Evolutionary conservation across 257 asterid species (phyloP).

Genomic region (Solanum paucissectum): DNA sequence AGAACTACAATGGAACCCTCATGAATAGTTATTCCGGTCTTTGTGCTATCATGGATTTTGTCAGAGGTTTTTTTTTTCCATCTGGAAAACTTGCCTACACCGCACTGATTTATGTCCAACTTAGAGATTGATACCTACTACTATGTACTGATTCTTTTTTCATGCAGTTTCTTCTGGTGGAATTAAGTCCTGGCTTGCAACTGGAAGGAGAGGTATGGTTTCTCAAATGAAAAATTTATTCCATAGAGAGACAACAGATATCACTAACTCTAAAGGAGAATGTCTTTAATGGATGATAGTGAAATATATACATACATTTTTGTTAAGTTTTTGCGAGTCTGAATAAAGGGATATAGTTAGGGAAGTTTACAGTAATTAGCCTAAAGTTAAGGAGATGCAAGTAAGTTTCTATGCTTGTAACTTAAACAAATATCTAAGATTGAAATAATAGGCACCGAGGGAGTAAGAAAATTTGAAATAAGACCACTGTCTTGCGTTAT

Average conservation of each 20-base stretch:
- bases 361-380: background rate
- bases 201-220: conserved; percentile 55
- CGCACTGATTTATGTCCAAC: background rate
- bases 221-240: background rate
- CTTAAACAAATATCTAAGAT: background rate
- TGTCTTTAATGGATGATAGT: background rate
- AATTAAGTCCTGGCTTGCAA: conserved; percentile 74
- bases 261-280: background rate
- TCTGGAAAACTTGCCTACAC: background rate
- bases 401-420: background rate
- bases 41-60: conserved; percentile 54
- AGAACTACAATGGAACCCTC: conserved; percentile 63
- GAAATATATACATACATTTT: background rate
- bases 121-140: background rate
- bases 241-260: background rate
- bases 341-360: background rate
- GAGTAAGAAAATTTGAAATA: background rate
- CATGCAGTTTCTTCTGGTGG: conserved; percentile 40
- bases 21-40: conserved; percentile 65
- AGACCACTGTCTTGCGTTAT: background rate
- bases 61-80: conserved; percentile 31
- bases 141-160: conserved; percentile 5
- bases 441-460: background rate
- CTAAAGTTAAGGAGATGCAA: background rate
- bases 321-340: background rate